Evolutionary conservation across 768 basidiomycete species (phyloP).

Genomic region (Pilatotrama ljubarskyi): DNA sequence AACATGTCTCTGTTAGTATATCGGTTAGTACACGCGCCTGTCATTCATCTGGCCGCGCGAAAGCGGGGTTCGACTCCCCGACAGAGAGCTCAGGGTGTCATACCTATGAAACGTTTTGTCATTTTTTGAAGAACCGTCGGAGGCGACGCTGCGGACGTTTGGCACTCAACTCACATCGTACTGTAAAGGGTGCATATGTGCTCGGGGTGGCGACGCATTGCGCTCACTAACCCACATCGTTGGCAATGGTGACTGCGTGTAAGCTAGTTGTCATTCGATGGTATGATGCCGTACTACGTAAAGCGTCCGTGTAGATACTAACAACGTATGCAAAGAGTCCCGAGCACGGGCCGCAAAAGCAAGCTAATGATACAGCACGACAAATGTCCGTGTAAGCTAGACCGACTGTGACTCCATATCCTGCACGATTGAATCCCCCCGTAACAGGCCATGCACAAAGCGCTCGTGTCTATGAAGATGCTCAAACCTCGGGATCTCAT

Average conservation of each 20-base stretch:
- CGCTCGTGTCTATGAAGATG: neutral
- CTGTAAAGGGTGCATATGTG: no score
- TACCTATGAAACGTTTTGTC: neutral
- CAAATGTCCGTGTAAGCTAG: no score
- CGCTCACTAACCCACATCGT: no score
- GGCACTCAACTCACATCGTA: no score
- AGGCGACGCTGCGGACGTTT: no score
- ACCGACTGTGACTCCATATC: neutral
- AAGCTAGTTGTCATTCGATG: neutral
- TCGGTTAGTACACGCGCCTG: conserved; percentile 19
- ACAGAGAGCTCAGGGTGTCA: conserved; percentile 8
- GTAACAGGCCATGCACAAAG: no score
- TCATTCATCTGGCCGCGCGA: conserved; percentile 26
- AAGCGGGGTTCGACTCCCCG: conserved; percentile 39
- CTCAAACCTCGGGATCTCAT: neutral
- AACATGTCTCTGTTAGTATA: conserved; percentile 13
- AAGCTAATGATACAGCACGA: conserved; percentile 9
- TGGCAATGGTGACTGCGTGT: neutral
- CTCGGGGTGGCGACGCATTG: no score
- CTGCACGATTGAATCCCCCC: neutral
- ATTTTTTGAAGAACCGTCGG: no score
- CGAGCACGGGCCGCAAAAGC: neutral
- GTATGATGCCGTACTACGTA: conserved; percentile 1
- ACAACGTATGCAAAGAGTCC: neutral
- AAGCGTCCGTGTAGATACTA: neutral